Conservation (phyloP, 2,329 filamentous ascomycete genomes). For the Fusarium duplospermum region DNA sequence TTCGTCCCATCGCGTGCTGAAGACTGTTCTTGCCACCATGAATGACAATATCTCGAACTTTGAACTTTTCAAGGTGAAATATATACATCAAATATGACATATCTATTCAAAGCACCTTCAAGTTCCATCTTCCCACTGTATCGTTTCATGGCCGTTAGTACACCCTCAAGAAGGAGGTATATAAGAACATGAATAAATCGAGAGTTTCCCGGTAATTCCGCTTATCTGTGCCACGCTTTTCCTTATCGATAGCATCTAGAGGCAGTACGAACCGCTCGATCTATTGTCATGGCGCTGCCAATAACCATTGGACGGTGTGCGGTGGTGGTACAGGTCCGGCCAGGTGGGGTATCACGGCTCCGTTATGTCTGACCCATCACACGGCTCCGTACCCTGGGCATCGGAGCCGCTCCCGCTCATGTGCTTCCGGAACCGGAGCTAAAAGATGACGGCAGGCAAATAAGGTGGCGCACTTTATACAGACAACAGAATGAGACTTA, state of each 20-base stretch:
- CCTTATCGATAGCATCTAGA: neutral
- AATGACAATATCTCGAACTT: neutral
- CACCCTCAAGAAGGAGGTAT: neutral
- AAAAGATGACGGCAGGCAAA: neutral
- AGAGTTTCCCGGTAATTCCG: neutral
- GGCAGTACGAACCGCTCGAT: neutral
- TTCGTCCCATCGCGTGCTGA: neutral
- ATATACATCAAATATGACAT: neutral
- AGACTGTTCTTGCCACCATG: neutral
- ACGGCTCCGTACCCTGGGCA: neutral
- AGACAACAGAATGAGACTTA: neutral
- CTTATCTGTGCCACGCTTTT: neutral
- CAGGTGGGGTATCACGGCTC: neutral
- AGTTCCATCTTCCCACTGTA: neutral
- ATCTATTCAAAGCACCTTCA: neutral
- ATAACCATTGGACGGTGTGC: neutral
- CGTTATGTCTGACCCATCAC: neutral
- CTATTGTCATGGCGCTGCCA: neutral
- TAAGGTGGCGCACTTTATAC: neutral
- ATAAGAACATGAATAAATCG: neutral
- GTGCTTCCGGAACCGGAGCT: constrained; percentile 29
- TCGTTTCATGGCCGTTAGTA: neutral
- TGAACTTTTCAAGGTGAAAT: neutral
- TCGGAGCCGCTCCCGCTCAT: constrained; percentile 14
- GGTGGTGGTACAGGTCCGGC: neutral